A percentile compares a stretch with the other conserved stretches of the same genome.
Conservation (phyloP, 2,329 filamentous ascomycete genomes). For the Fusarium circinatum region DNA sequence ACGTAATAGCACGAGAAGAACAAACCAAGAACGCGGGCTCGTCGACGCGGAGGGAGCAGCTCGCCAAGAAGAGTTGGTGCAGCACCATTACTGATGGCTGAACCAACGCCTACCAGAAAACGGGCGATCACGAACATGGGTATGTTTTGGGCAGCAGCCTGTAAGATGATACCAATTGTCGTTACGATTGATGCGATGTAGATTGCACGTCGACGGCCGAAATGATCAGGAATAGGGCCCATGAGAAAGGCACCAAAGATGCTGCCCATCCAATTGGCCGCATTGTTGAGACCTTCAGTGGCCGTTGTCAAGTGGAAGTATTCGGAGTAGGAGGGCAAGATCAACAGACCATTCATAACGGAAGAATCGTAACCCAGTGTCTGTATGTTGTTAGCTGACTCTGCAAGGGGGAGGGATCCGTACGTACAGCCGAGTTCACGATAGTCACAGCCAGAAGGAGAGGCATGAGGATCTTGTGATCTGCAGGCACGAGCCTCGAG, state of each 20-base stretch:
- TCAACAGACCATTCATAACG: background rate
- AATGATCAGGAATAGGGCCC: background rate
- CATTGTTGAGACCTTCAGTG: background rate
- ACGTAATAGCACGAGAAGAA: slow-evolving; percentile 1
- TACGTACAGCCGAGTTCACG: background rate
- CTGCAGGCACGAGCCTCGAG: background rate
- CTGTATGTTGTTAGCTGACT: background rate
- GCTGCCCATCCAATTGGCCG: background rate
- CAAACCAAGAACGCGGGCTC: background rate
- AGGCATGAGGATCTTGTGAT: background rate
- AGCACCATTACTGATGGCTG: background rate
- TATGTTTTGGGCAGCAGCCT: background rate
- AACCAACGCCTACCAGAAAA: background rate
- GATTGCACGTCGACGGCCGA: background rate
- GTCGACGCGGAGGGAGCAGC: background rate
- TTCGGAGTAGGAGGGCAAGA: background rate
- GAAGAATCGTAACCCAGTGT: background rate
- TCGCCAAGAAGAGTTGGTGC: background rate
- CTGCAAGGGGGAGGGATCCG: accelerated
- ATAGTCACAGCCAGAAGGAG: background rate
- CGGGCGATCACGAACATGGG: background rate
- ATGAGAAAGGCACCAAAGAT: background rate
- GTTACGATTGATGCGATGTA: background rate
- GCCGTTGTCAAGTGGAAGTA: background rate
- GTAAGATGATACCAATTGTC: background rate